phyloP scores from a whole-genome alignment of 371 early-diverging fungal genomes.

The Lichtheimia hyalospora region DNA sequence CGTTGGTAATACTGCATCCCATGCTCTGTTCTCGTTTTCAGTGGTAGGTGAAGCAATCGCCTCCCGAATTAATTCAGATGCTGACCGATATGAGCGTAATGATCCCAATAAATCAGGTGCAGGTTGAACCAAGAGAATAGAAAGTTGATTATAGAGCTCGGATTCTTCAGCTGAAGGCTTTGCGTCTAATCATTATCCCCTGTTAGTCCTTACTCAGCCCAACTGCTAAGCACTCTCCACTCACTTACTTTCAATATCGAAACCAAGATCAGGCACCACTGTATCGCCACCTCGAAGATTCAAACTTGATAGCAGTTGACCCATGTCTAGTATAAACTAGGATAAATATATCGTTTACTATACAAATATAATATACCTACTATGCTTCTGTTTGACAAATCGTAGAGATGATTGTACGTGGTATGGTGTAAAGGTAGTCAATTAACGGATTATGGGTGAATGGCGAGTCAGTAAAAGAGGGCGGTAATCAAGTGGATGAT shows the following conservation, averaged over 20 bases:
- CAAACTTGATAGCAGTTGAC: constrained; percentile 44
- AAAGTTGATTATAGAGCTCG: constrained; percentile 49
- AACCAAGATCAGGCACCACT: constrained; percentile 48
- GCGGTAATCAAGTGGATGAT: not conserved
- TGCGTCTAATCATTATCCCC: constrained; percentile 44
- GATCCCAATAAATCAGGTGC: constrained; percentile 44
- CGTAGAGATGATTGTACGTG: too few species aligned
- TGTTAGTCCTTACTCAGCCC: not conserved
- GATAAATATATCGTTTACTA: not conserved
- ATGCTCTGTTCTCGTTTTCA: constrained; percentile 85
- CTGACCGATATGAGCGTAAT: constrained; percentile 53
- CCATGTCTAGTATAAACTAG: constrained; percentile 17
- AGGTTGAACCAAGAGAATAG: constrained; percentile 44
- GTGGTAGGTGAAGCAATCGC: constrained; percentile 82
- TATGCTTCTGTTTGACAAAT: too few species aligned
- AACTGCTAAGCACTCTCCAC: too few species aligned
- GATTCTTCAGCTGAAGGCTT: constrained; percentile 52
- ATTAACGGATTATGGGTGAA: not conserved
- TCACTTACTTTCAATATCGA: constrained; percentile 52
- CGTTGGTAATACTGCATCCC: constrained; percentile 79
- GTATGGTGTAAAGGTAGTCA: not conserved
- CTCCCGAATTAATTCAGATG: constrained; percentile 44
- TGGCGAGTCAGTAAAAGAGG: not conserved
- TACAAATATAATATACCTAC: not conserved
- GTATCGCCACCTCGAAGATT: constrained; percentile 41